Conservation (phyloP, 495 filamentous ascomycete genomes). For the Staphylotrichum tortipilum region DNA sequence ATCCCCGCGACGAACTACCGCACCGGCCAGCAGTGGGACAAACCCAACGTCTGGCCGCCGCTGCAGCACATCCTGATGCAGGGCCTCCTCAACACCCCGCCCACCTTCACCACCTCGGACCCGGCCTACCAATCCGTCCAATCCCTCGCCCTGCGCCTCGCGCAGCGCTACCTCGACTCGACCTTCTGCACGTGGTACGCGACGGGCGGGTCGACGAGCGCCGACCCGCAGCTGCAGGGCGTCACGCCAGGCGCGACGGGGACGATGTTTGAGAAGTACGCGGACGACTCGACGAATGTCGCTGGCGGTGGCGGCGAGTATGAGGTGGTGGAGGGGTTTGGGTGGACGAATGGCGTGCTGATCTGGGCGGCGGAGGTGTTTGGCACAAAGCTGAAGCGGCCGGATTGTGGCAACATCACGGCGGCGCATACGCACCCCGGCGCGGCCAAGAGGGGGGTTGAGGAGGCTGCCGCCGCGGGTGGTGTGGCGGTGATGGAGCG, state of each 20-base stretch:
- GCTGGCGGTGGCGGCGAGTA: conserved; percentile 45
- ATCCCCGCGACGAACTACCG: conserved; percentile 37
- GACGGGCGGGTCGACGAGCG: conserved; percentile 38
- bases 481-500: conserved; percentile 1
- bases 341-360: conserved; percentile 46
- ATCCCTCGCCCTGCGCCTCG: conserved; percentile 32
- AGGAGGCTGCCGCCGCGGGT: background rate
- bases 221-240: conserved; percentile 35
- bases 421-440: conserved; percentile 23
- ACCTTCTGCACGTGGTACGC: conserved; percentile 46
- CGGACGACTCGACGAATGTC: conserved; percentile 37
- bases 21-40: conserved; percentile 46
- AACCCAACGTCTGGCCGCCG: conserved; percentile 46
- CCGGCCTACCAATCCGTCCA: conserved; percentile 34
- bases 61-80: conserved; percentile 41
- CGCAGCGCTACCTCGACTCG: conserved; percentile 42
- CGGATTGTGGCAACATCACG: conserved; percentile 36
- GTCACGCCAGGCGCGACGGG: conserved; percentile 27
- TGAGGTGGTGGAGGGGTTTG: conserved; percentile 44
- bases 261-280: conserved; percentile 46
- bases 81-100: conserved; percentile 37
- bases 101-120: conserved; percentile 37
- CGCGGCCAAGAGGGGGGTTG: conserved; percentile 1
- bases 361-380: conserved; percentile 42
- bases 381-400: conserved; percentile 30